Percentiles rank a stretch among this genome's conserved stretches.
phyloP scores from a whole-genome alignment of 2,329 filamentous ascomycete species.

The Calonectria henricotiae region DNA sequence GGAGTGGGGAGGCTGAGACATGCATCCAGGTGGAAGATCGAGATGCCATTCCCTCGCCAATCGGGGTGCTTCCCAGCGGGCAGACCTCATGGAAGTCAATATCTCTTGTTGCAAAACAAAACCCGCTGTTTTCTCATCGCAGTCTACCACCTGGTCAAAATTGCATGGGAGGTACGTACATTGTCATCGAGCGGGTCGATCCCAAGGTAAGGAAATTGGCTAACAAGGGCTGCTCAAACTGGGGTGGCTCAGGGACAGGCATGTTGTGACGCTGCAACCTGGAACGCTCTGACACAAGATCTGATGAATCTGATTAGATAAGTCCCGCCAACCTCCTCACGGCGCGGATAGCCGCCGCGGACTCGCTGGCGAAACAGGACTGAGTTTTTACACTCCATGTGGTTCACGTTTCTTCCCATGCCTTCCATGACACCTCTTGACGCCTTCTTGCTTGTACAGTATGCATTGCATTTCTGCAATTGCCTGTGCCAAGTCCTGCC shows the following conservation, averaged over 20 bases:
- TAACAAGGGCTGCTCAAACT: slow-evolving; percentile 16
- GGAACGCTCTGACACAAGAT: slow-evolving; percentile 32
- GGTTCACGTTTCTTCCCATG: slow-evolving; percentile 18
- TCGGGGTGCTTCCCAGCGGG: background rate
- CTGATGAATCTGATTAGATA: slow-evolving; percentile 53
- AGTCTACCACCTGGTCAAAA: background rate
- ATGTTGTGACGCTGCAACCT: slow-evolving; percentile 30
- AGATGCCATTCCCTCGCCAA: background rate
- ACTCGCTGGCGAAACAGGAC: slow-evolving; percentile 25
- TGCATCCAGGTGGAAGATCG: background rate
- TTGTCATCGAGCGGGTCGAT: slow-evolving; percentile 14
- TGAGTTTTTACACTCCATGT: background rate
- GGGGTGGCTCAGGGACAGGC: slow-evolving; percentile 32
- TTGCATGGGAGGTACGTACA: slow-evolving; percentile 12
- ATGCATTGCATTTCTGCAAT: slow-evolving; percentile 23
- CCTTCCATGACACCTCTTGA: slow-evolving; percentile 19
- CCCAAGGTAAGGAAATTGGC: slow-evolving; percentile 11
- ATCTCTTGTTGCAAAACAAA: background rate
- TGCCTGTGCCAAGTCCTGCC: slow-evolving; percentile 10
- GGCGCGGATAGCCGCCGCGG: slow-evolving; percentile 3
- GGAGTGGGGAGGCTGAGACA: background rate
- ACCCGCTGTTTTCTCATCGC: background rate
- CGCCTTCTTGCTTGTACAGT: slow-evolving; percentile 6
- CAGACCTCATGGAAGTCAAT: background rate
- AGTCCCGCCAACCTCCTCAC: slow-evolving; percentile 34